Base-by-base conservation (phyloP, 257 asterid species). In the Jacaranda mimosifolia region DNA sequence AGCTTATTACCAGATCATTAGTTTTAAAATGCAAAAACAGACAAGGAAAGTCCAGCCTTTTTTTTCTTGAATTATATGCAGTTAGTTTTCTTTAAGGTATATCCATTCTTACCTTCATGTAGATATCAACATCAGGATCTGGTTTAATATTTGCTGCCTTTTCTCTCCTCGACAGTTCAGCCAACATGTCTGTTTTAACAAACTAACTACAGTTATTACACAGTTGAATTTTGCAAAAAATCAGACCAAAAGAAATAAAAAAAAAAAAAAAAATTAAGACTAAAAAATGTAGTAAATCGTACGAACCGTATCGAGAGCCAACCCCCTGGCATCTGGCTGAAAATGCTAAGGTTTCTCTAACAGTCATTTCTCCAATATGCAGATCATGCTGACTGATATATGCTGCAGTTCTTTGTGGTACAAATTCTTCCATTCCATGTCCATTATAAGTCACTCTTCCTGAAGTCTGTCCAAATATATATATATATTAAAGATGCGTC, bases 301-400 rank as follows among this genome's bases (percentile, higher is more conserved):
- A 77, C 91, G 40, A 73, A 91, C 97, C 94, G 66, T 88, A 90
- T 40, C 91, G 87, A 4, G 92, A 76, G 63, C 96, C 97, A 21
- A 90, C 96, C 0, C 97, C 97, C 42, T 92, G 97, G 75, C 90
- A 88, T 72, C 96, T 84, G 0, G 94, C 97, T 0, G 97, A 89
- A 68, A 89, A 90, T 0, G 87, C 93, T 21, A 92, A 72, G 17
- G 97, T 92, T 77, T 92, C 97, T 80, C 91, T 84, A 0, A 90
- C 94, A 4, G 97, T 92, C 94, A 92, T 85, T 80, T 92, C 94
- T 68, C 91, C 94, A 1, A 92, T 85, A 56, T 92, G 97, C 8
- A 89, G 63, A 79, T 88, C 94, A 36, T 80, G 80, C 35, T 91
- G 97, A 69, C 97, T 91, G 17, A 91, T 89, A 57, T 91, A 91